A percentile compares a stretch with the other conserved stretches of the same genome.
Conservation (phyloP, 148 eudicot genomes). For the Vaccinium vitisidaea region DNA sequence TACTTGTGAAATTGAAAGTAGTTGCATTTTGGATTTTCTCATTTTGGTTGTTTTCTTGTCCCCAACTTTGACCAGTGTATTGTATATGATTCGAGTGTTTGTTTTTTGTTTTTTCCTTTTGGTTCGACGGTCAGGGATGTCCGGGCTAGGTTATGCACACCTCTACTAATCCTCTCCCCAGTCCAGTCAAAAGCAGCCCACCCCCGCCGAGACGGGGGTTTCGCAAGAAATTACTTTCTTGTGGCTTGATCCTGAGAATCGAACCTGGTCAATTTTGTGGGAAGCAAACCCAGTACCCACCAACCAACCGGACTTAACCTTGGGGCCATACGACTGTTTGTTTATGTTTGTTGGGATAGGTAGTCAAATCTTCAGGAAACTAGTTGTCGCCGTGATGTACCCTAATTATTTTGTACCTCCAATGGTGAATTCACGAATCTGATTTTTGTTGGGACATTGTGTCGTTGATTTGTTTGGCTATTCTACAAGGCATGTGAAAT, state of each 20-base stretch:
- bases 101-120: not conserved
- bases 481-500: not conserved
- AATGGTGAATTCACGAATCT: not conserved
- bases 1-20: conserved; percentile 3
- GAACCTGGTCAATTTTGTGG: too few relatives aligned
- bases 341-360: conserved; percentile 25
- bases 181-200: too few relatives aligned
- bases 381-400: conserved; percentile 32
- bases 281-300: too few relatives aligned
- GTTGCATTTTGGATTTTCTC: conserved; percentile 18
- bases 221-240: too few relatives aligned
- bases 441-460: not conserved
- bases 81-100: conserved; percentile 35
- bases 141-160: too few relatives aligned
- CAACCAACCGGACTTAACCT: too few relatives aligned
- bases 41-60: conserved; percentile 9
- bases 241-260: too few relatives aligned
- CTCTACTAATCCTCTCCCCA: too few relatives aligned
- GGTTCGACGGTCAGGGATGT: too few relatives aligned
- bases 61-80: conserved; percentile 27
- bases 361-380: conserved; percentile 28
- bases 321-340: conserved; percentile 10
- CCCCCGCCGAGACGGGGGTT: too few relatives aligned
- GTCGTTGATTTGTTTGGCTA: not conserved
- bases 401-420: conserved; percentile 11